These are phyloP conservation scores for Gigaspora rosea DNA, from an alignment of 192 early-diverging fungal species.

Conservation along the genomic window DNA sequence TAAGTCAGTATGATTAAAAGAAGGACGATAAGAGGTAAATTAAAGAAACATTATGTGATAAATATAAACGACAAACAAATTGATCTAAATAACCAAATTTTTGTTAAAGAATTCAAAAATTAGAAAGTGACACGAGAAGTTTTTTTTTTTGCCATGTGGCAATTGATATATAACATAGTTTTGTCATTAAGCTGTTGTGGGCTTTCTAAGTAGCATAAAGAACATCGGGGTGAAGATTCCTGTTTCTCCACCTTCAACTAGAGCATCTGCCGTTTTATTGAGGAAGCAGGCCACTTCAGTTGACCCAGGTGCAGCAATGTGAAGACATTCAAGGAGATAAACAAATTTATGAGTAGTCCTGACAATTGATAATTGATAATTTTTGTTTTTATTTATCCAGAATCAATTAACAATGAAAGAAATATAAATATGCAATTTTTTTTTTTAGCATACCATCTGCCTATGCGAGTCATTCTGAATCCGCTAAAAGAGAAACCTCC, in stretches of 20 bases:
- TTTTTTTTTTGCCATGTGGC: no score
- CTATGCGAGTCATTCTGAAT: slow-evolving; percentile 33
- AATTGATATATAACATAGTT: no score
- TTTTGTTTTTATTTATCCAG: not conserved
- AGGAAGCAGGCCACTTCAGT: slow-evolving; percentile 76
- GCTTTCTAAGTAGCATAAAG: slow-evolving; percentile 70
- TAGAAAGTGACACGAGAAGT: no score
- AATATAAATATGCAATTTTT: not conserved
- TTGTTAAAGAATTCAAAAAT: no score
- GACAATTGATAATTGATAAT: not conserved
- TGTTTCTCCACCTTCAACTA: slow-evolving; percentile 77
- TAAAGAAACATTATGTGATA: no score
- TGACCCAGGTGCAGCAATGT: slow-evolving; percentile 76
- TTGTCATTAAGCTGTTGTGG: slow-evolving; percentile 14
- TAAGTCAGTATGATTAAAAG: no score
- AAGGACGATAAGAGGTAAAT: no score
- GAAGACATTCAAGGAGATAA: slow-evolving; percentile 70
- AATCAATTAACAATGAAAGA: not conserved
- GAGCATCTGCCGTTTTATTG: slow-evolving; percentile 72
- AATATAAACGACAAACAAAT: no score
- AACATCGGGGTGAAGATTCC: slow-evolving; percentile 93
- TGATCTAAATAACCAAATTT: no score
- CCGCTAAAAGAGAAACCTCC: slow-evolving; percentile 36
- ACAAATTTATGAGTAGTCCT: slow-evolving; percentile 74
- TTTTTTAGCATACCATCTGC: slow-evolving; percentile 24